phyloP scores from a whole-genome alignment of 2,329 filamentous ascomycete genomes.

The Orbilia blumenaviensis region DNA sequence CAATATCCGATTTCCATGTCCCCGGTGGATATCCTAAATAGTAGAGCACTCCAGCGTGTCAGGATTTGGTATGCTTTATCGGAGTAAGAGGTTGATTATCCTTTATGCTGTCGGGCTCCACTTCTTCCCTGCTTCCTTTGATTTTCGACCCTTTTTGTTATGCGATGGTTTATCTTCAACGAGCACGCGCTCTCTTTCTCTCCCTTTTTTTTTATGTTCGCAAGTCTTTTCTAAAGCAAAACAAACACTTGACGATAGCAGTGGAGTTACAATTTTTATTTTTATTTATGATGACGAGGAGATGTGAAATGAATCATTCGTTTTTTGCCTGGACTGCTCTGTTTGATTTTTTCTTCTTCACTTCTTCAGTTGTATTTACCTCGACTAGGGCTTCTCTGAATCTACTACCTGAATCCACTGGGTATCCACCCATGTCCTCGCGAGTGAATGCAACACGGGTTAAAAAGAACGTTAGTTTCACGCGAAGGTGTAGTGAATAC shows the following conservation, averaged over 20 bases:
- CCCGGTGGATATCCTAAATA: slow-evolving; percentile 72
- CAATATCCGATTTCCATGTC: slow-evolving; percentile 73
- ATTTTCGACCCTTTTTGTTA: background rate
- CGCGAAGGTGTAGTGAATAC: too few relatives aligned
- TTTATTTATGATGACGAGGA: background rate
- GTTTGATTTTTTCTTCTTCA: background rate
- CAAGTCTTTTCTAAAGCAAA: background rate
- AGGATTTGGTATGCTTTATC: slow-evolving; percentile 5
- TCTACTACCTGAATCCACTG: background rate
- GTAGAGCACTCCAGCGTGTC: slow-evolving; percentile 55
- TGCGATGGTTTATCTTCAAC: background rate
- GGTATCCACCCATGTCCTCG: too few relatives aligned
- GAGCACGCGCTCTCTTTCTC: background rate
- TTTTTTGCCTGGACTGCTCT: background rate
- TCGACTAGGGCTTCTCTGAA: background rate
- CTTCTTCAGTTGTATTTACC: background rate
- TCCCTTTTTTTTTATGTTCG: background rate
- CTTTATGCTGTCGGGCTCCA: background rate
- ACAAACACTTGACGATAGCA: background rate
- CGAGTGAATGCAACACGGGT: too few relatives aligned
- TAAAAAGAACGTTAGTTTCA: too few relatives aligned
- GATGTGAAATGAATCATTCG: slow-evolving; percentile 1
- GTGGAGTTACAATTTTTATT: background rate
- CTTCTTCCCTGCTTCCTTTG: slow-evolving; percentile 19
- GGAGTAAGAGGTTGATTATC: slow-evolving; percentile 29